Conservation (phyloP, 2,329 filamentous ascomycete species). For the Aspergillus sp. region DNA sequence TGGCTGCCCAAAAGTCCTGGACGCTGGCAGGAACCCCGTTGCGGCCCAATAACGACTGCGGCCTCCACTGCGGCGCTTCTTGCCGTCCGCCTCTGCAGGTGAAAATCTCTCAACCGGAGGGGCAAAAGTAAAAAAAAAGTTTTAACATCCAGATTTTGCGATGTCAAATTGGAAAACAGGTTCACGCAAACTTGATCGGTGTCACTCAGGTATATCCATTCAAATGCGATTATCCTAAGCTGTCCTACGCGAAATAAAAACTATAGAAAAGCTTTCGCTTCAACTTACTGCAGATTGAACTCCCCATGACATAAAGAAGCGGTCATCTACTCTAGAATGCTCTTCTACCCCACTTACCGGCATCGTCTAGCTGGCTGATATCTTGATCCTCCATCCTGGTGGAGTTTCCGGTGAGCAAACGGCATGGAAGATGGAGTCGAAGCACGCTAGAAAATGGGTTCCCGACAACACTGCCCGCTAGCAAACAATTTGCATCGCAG, state of each 20-base stretch:
- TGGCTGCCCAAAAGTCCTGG: conserved; percentile 21
- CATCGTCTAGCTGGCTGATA: conserved; percentile 4
- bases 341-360: conserved; percentile 10
- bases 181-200: background rate
- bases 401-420: conserved; percentile 14
- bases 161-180: background rate
- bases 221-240: background rate
- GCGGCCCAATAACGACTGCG: conserved; percentile 20
- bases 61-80: conserved; percentile 16
- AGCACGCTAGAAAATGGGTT: conserved; percentile 26
- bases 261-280: background rate
- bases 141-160: conserved; percentile 1
- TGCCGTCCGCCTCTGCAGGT: conserved; percentile 11
- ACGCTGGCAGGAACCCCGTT: conserved; percentile 11
- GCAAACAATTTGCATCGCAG: background rate
- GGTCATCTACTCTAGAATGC: background rate
- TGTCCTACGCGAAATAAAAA: background rate
- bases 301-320: background rate
- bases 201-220: background rate
- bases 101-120: conserved; percentile 13
- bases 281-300: background rate
- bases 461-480: conserved; percentile 12
- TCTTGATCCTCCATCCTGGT: conserved; percentile 6
- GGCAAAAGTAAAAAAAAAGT: conserved; percentile 1
- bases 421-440: conserved; percentile 22